Conservation (phyloP, 805 yeast species). For the Zygoascus flipseniorum region DNA sequence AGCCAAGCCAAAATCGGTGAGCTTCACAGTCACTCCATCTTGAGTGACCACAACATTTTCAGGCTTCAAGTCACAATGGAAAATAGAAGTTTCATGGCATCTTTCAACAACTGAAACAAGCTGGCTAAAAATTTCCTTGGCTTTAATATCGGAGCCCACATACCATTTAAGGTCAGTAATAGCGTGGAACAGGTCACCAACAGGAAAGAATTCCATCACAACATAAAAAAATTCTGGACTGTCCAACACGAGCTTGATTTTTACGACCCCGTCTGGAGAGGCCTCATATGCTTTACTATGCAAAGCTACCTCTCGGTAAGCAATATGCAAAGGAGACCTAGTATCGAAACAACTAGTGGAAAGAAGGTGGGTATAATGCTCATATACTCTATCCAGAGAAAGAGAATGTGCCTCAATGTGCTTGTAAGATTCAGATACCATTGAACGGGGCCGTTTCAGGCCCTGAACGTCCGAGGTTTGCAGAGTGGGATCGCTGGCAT, state of each 20-base stretch:
- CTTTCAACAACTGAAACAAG: conserved; percentile 69
- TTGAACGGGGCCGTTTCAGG: background rate
- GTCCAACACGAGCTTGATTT: conserved; percentile 65
- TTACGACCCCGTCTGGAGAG: conserved; percentile 60
- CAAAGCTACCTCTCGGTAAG: conserved; percentile 48
- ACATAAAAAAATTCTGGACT: conserved; percentile 45
- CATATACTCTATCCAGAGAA: conserved; percentile 29
- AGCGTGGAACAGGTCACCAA: conserved; percentile 72
- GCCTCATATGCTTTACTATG: conserved; percentile 59
- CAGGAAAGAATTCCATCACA: conserved; percentile 75
- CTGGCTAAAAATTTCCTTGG: conserved; percentile 56
- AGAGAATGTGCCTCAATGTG: conserved; percentile 6
- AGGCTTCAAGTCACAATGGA: conserved; percentile 89
- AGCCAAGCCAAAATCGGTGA: conserved; percentile 87
- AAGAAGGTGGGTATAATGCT: conserved; percentile 18
- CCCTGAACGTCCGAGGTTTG: background rate
- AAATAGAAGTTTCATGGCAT: conserved; percentile 70
- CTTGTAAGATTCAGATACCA: background rate
- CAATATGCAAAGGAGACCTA: conserved; percentile 4
- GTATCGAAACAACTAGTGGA: conserved; percentile 20
- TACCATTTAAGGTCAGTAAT: conserved; percentile 54
- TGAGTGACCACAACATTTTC: conserved; percentile 68
- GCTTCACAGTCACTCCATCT: conserved; percentile 43
- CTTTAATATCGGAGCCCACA: conserved; percentile 41
- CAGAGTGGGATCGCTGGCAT: background rate